A percentile compares a stretch with the other conserved stretches of the same genome.
These are phyloP conservation scores for Castanospermum australe DNA, from an alignment of 306 rosid genomes.

Conservation along the genomic window DNA sequence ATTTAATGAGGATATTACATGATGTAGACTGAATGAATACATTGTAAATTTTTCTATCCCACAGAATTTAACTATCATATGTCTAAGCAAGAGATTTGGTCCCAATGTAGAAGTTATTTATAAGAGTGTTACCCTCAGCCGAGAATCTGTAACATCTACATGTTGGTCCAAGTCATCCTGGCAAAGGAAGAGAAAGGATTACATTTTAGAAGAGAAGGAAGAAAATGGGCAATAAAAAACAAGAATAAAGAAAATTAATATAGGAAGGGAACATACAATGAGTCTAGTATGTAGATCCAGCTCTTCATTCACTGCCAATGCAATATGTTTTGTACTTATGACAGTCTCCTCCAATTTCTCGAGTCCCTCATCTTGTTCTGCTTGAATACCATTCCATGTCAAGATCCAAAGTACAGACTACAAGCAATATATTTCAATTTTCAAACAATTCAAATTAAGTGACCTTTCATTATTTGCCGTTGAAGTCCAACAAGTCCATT, in stretches of 20 bases:
- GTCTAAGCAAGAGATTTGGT: not conserved
- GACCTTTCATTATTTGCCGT: conserved; percentile 83
- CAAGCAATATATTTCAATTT: not conserved
- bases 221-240: not conserved
- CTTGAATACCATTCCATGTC: conserved; percentile 22
- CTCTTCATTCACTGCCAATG: conserved; percentile 94
- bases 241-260: not conserved
- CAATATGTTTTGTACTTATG: conserved; percentile 84
- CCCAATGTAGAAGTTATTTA: not conserved
- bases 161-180: conserved; percentile 92
- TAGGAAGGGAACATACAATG: conserved; percentile 54
- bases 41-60: not conserved
- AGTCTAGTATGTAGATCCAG: conserved; percentile 80
- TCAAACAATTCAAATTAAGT: conserved; percentile 29
- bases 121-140: conserved; percentile 65
- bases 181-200: conserved; percentile 21
- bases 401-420: conserved; percentile 25
- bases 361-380: conserved; percentile 95
- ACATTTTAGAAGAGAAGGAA: not conserved
- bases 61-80: not conserved
- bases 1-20: not conserved
- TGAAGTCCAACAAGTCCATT: conserved; percentile 77
- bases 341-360: conserved; percentile 83
- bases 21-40: not conserved
- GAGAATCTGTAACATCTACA: conserved; percentile 79